Percentiles rank a stretch among this genome's conserved stretches.
These are phyloP conservation scores for Corynespora cassiicola DNA, from an alignment of 2,329 filamentous ascomycete species.

Conservation along the genomic window DNA sequence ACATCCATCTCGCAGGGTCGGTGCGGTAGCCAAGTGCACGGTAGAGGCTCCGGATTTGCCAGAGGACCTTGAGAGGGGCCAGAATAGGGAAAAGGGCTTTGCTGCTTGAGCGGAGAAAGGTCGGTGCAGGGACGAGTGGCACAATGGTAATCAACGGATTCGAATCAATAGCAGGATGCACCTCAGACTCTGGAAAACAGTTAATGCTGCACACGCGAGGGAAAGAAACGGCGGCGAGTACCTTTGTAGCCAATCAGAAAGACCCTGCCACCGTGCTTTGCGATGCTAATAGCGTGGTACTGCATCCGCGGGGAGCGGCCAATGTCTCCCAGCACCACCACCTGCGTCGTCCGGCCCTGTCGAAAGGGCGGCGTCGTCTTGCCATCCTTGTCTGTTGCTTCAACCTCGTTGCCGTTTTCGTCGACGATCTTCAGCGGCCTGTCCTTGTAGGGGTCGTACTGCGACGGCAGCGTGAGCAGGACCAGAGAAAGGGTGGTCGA, in stretches of 20 bases:
- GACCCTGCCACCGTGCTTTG: constrained; percentile 79
- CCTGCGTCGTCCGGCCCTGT: constrained; percentile 67
- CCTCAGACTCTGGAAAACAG: constrained; percentile 74
- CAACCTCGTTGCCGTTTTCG: constrained; percentile 28
- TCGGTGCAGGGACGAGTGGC: constrained; percentile 72
- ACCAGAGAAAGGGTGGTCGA: constrained; percentile 58
- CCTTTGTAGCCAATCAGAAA: constrained; percentile 89
- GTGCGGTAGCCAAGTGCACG: constrained; percentile 75
- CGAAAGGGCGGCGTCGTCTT: constrained; percentile 29
- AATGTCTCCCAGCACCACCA: constrained; percentile 93
- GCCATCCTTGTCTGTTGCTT: constrained; percentile 25
- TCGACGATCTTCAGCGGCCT: constrained; percentile 27
- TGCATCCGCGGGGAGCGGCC: constrained; percentile 97
- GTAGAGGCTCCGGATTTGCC: constrained; percentile 78
- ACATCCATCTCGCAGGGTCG: constrained; percentile 79
- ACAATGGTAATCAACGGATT: constrained; percentile 75
- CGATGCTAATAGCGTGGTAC: constrained; percentile 93
- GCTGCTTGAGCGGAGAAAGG: constrained; percentile 69
- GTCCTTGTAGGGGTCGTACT: constrained; percentile 53
- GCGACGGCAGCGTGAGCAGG: constrained; percentile 60
- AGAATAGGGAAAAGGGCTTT: constrained; percentile 78
- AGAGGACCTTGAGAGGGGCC: constrained; percentile 84
- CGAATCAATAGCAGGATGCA: constrained; percentile 77
- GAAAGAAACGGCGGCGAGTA: constrained; percentile 51
- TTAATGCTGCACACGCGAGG: neutral